Evolutionary conservation across 257 asterid species (phyloP).

Genomic region (Vinca minor): DNA sequence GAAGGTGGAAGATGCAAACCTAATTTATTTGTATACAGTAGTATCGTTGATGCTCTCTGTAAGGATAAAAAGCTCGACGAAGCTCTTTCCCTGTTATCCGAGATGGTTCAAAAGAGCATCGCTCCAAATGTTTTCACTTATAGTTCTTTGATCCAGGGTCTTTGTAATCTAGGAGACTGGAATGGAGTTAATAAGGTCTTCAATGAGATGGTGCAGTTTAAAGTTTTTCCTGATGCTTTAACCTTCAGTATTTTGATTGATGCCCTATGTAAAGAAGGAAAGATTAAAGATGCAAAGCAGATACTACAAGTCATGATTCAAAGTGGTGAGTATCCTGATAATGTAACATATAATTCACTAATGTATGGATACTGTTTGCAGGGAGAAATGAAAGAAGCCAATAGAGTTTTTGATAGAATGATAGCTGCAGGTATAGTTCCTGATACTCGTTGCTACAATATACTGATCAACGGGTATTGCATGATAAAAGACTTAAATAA

Average conservation of each 20-base stretch:
- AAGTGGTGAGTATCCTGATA: too few species aligned
- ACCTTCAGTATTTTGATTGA: not conserved
- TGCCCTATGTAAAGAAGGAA: conserved; percentile 13
- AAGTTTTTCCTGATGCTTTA: not conserved
- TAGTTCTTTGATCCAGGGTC: conserved; percentile 16
- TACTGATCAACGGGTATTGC: too few species aligned
- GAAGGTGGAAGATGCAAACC: not conserved
- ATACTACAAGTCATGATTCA: conserved; percentile 5
- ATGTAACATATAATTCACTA: too few species aligned
- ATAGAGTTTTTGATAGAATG: conserved; percentile 15
- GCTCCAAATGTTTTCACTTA: not conserved
- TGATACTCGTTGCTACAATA: too few species aligned
- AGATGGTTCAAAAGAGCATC: not conserved
- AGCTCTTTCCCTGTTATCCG: not conserved
- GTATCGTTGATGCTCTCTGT: not conserved
- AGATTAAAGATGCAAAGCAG: conserved; percentile 18
- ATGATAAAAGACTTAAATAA: conserved; percentile 9
- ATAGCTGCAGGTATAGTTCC: conserved; percentile 4
- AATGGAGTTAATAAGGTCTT: not conserved
- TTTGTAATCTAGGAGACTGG: conserved; percentile 10
- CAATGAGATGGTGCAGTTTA: conserved; percentile 9
- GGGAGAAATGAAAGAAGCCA: conserved; percentile 13
- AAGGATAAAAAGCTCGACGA: not conserved
- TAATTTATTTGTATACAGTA: too few species aligned
- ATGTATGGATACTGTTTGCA: too few species aligned